Conservation (phyloP, 495 filamentous ascomycete genomes). For the Hapsidospora chrysogenum region DNA sequence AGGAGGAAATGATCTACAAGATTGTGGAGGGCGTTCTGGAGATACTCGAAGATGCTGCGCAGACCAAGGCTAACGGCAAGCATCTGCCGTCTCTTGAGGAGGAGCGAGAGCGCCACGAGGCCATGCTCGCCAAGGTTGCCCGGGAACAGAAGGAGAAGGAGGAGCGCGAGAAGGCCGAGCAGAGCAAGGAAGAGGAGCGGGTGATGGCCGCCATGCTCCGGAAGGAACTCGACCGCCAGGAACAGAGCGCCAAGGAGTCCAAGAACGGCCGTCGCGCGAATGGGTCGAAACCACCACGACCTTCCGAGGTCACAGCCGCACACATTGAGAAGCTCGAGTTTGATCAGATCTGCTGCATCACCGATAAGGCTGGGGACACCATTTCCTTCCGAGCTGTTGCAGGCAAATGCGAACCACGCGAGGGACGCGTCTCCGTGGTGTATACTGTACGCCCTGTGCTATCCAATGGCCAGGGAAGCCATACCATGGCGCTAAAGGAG, state of each 20-base stretch:
- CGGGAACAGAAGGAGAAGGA: constrained; percentile 29
- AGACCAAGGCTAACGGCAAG: constrained; percentile 49
- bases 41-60: constrained; percentile 71
- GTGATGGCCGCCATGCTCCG: constrained; percentile 58
- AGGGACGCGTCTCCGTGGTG: constrained; percentile 39
- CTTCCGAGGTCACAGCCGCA: constrained; percentile 10
- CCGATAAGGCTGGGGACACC: constrained; percentile 35
- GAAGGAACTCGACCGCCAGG: constrained; percentile 53
- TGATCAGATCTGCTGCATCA: constrained; percentile 48
- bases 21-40: constrained; percentile 72
- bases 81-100: constrained; percentile 78
- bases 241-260: constrained; percentile 38
- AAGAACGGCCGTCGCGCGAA: constrained; percentile 16
- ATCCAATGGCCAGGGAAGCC: constrained; percentile 29
- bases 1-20: constrained; percentile 75
- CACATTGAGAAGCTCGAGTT: constrained; percentile 36
- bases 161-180: constrained; percentile 33
- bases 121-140: constrained; percentile 29
- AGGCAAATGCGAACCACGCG: constrained; percentile 38
- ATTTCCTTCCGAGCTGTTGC: constrained; percentile 47
- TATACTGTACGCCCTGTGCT: constrained; percentile 53
- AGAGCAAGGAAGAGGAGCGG: constrained; percentile 56
- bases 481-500: constrained; percentile 56
- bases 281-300: constrained; percentile 5
- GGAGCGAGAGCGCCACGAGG: constrained; percentile 57